These are phyloP conservation scores for Komagataella ulmi DNA, from an alignment of 805 yeast genomes.

Conservation along the genomic window DNA sequence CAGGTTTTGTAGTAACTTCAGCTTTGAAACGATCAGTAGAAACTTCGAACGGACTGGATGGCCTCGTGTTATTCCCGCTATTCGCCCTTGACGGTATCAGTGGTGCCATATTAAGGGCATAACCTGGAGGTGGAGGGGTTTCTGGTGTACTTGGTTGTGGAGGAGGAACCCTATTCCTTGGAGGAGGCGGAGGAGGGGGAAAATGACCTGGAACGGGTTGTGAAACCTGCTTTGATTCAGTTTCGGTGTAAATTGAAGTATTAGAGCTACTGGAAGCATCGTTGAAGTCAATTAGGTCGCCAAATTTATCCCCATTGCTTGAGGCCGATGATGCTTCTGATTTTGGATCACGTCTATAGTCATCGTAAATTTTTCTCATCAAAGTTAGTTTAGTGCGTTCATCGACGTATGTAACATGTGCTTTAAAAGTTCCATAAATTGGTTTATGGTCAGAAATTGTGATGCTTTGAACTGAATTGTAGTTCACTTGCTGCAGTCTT, in stretches of 20 bases:
- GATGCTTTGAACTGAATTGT: slow-evolving; percentile 40
- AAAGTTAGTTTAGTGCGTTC: slow-evolving; percentile 43
- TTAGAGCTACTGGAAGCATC: background rate
- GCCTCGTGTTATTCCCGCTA: background rate
- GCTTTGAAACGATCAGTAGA: background rate
- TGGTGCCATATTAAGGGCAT: background rate
- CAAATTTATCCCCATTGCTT: background rate
- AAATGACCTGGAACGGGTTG: background rate
- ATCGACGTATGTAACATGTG: slow-evolving; percentile 57
- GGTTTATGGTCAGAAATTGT: slow-evolving; percentile 75
- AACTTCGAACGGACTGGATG: background rate
- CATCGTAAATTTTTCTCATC: slow-evolving; percentile 44
- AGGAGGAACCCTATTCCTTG: background rate
- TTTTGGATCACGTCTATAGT: background rate
- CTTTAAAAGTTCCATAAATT: slow-evolving; percentile 50
- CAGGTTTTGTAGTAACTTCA: background rate
- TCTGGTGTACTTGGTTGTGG: background rate
- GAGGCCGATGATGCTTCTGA: background rate
- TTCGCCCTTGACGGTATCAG: background rate
- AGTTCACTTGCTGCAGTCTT: slow-evolving; percentile 38
- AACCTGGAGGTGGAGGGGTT: background rate
- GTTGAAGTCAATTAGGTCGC: background rate
- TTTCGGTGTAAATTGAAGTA: background rate
- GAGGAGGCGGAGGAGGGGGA: background rate
- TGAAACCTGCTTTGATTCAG: background rate